These are phyloP conservation scores for Suillus weaverae DNA, from an alignment of 768 basidiomycete genomes.

Conservation along the genomic window DNA sequence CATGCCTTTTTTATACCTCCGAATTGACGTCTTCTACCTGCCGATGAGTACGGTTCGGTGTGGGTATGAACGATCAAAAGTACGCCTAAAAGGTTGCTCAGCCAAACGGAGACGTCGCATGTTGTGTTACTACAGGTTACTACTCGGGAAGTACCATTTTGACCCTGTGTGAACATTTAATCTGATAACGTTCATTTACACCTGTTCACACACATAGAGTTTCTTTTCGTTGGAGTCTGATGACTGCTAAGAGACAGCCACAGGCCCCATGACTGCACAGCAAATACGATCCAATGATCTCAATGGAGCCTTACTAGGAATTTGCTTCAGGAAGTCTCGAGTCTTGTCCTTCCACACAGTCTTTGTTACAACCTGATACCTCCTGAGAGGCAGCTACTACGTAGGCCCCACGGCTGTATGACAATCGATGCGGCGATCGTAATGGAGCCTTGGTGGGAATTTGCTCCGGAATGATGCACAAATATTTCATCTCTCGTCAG, in stretches of 20 bases:
- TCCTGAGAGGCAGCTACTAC: background rate
- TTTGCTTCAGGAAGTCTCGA: background rate
- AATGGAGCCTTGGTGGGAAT: background rate
- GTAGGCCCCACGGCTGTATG: background rate
- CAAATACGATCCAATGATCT: background rate
- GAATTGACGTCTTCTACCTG: background rate
- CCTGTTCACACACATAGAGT: slow-evolving; percentile 2
- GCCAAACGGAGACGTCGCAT: background rate
- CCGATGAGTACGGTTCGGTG: background rate
- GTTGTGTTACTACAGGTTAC: background rate
- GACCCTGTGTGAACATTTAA: background rate
- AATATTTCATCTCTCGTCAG: background rate
- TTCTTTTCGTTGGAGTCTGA: background rate
- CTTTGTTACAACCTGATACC: background rate
- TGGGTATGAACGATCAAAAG: background rate
- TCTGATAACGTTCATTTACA: slow-evolving; percentile 3
- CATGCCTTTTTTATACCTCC: background rate
- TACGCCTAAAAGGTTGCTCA: background rate
- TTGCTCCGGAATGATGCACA: background rate
- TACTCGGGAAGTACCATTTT: background rate
- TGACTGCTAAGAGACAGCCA: background rate
- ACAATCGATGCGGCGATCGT: background rate
- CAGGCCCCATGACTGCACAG: background rate
- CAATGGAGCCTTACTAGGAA: background rate
- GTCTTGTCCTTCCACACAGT: background rate